Base-by-base conservation (phyloP, 129 eudicot genomes). In the Chrysanthemum makinoi region DNA sequence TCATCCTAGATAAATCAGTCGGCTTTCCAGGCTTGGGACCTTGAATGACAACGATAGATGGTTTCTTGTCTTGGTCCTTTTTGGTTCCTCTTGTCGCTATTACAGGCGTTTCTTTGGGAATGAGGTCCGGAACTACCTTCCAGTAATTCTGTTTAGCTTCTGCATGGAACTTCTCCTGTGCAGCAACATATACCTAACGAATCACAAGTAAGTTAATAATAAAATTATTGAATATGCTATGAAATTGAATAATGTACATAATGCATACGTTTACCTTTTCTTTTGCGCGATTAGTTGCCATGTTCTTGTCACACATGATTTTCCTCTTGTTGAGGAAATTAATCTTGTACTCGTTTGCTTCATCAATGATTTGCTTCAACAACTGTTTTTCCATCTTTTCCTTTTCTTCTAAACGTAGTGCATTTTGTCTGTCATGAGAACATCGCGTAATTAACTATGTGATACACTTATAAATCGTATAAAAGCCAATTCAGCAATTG, bases 21-120 rank as follows among this genome's bases (percentile, higher is more conserved):
- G 88, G 93, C 52, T 76, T 89, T 46, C 96, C 90, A 65, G 96
- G 92, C 78, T 89, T 89, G 20, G 92, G 90, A 50, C 93, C 92
- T 75, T 86, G 88, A 14, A 86, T 69, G 68, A 84, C 76, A 10
- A 67, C 74, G 55, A 81, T 72, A 0, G 82, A 79, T 18, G 81
- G 80, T 61, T 85, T 81, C 87, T 88, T 85, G 35, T 85, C 83
- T 70, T 77, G 74, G 5, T 83, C 86, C 61, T 85, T 83, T 72
- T 85, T 79, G 49, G 69, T 77, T 46, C 82, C 81, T 62, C 82
- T 81, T 80, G 75, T 80, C 33, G 78, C 88, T 20, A 88, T 72
- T 11, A 66, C 62, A 2, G 83, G 69, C 20, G 85, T 84, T 70
- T 85, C 95, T 19, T 80, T 82, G 4, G 88, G 95, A 19, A 85